These are phyloP conservation scores for Penicillium capsulatum DNA, from an alignment of 2,329 filamentous ascomycete genomes.

Conservation along the genomic window DNA sequence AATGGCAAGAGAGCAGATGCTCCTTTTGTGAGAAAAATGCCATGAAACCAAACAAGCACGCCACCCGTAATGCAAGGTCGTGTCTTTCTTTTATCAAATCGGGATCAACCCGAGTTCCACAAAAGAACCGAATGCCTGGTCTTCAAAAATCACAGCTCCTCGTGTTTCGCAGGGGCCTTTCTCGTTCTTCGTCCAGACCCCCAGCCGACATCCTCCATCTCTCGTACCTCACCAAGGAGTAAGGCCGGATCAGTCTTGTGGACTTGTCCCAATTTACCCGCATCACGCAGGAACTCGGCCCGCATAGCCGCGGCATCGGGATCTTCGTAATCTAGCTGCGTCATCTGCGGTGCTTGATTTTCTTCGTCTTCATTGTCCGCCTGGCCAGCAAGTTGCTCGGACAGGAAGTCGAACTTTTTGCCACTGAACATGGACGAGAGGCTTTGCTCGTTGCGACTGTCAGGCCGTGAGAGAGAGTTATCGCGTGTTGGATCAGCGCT, in stretches of 20 bases:
- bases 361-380: conserved; percentile 29
- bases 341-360: conserved; percentile 40
- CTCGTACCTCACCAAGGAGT: conserved; percentile 29
- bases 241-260: conserved; percentile 12
- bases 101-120: conserved; percentile 5
- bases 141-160: conserved; percentile 16
- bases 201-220: conserved; percentile 35
- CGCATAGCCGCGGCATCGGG: conserved; percentile 53
- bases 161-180: conserved; percentile 24
- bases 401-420: conserved; percentile 31
- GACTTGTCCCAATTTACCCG: conserved; percentile 40
- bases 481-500: conserved; percentile 20
- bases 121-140: conserved; percentile 1
- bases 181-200: conserved; percentile 35
- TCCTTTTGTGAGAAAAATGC: not conserved
- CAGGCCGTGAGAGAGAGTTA: conserved; percentile 24
- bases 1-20: not conserved
- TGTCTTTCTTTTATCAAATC: not conserved
- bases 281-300: conserved; percentile 50
- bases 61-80: conserved; percentile 21
- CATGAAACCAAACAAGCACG: conserved; percentile 8
- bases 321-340: conserved; percentile 48
- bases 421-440: conserved; percentile 32
- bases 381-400: conserved; percentile 20
- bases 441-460: conserved; percentile 27